A percentile compares a stretch with the other conserved stretches of the same genome.
Conservation (phyloP, 2,329 filamentous ascomycete species). For the Diaporthe australafricana region DNA sequence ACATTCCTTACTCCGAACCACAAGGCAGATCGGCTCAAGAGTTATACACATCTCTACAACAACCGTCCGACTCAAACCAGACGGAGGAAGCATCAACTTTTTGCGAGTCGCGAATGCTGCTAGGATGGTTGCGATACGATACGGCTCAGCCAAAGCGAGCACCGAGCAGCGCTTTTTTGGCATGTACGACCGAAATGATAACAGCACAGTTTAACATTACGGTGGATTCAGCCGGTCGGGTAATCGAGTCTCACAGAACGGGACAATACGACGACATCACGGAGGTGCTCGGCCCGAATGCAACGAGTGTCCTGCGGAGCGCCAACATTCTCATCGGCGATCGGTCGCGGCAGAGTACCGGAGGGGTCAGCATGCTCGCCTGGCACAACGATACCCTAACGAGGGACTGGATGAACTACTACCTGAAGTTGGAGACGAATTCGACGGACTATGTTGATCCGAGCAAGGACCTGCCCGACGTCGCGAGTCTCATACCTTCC, state of each 20-base stretch:
- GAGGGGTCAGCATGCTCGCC: no score
- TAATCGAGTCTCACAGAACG: constrained; percentile 39
- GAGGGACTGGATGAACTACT: constrained; percentile 59
- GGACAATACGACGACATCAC: constrained; percentile 36
- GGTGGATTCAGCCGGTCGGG: constrained; percentile 42
- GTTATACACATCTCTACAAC: background rate
- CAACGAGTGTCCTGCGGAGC: constrained; percentile 38
- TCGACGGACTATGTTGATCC: constrained; percentile 49
- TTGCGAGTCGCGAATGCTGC: background rate
- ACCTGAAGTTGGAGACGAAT: constrained; percentile 50
- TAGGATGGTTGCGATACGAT: constrained; percentile 23
- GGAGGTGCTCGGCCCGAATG: constrained; percentile 37
- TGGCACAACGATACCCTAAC: constrained; percentile 63
- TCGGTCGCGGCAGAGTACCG: background rate
- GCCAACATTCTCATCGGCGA: constrained; percentile 33
- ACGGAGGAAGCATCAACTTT: no score
- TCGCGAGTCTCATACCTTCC: constrained; percentile 31
- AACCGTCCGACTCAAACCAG: no score
- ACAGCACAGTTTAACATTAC: constrained; percentile 50
- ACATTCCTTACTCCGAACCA: no score
- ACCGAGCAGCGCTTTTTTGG: constrained; percentile 39
- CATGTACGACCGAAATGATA: constrained; percentile 45
- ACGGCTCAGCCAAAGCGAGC: constrained; percentile 33
- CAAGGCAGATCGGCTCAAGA: constrained; percentile 4
- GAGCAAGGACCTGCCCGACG: constrained; percentile 36